Conservation (phyloP, 371 early-diverging fungal species). For the Lichtheimia ornata region DNA sequence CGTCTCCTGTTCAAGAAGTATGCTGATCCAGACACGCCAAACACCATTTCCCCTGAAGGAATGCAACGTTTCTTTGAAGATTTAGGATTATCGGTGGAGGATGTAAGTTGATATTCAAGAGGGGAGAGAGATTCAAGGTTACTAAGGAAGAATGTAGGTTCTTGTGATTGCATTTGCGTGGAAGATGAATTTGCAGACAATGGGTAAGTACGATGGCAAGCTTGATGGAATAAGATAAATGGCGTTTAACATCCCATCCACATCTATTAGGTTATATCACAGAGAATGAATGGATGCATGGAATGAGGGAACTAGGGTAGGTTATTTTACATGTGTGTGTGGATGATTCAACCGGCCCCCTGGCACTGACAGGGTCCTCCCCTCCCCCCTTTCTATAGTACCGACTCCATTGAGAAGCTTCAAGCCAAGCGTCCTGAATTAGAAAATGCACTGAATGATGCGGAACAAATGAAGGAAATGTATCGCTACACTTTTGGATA, state of each 20-base stretch:
- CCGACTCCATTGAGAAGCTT: constrained; percentile 57
- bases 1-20: constrained; percentile 35
- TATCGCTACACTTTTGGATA: constrained; percentile 71
- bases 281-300: constrained; percentile 66
- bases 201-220: constrained; percentile 47
- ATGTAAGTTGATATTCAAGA: constrained; percentile 23
- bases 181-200: constrained; percentile 60
- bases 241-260: background rate
- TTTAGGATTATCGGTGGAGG: constrained; percentile 41
- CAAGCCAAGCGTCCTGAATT: constrained; percentile 43
- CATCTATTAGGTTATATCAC: constrained; percentile 59
- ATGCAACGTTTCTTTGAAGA: constrained; percentile 45
- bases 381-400: constrained; percentile 28
- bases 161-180: constrained; percentile 63
- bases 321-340: background rate
- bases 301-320: constrained; percentile 64
- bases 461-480: constrained; percentile 60
- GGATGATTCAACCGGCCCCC: background rate
- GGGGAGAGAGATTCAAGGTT: background rate
- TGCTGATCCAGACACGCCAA: constrained; percentile 39
- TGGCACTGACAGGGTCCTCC: background rate
- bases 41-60: constrained; percentile 44
- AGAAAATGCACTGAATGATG: constrained; percentile 41
- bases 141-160: constrained; percentile 33
- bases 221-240: too few species aligned